Base-by-base conservation (phyloP, 768 basidiomycete species). In the Auriscalpium vulgare region DNA sequence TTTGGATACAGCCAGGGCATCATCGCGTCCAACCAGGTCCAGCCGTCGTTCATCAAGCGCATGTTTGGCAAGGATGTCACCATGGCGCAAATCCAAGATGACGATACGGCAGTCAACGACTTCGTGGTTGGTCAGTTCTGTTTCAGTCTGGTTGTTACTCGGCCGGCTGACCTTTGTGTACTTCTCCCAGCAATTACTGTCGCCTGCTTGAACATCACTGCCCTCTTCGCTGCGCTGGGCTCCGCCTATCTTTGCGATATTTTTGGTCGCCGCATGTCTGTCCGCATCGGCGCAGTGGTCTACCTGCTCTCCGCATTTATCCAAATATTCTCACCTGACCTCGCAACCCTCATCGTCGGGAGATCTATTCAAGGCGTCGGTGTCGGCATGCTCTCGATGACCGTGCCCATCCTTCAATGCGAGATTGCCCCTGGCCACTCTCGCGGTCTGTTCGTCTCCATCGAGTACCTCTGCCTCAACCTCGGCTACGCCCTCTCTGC, bases 361-460 rank as follows among this genome's bases (percentile, higher is more conserved):
- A 79, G 88, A 46, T 80, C 83, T 0, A 68, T 88, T 9, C 87
- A 87, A 19, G 88, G 88, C 29, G 58, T 88, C 38, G 88, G 87
- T 11, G 85, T 89, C n/a, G 88, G 88, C 14, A 82, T 83, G 54
- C 37, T 67, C 51, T 58, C 53, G 37, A 53, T 59, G 51, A 61
- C 29, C 23, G 56, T 61, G 14, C 58, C 58, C 13, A 58, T 61
- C 51, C 38, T 50, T 47, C 54, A 60, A 40, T 61, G 43, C 55
- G 62, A 64, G 37, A 62, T 63, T 46, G 62, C 65, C 38, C 57
- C 59, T 2, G 57, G 62, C 2, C 43, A 65, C 51, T 72, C 76
- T 19, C 78, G 79, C 36, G 81, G 81, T 23, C 72, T 77, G 48
- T 76, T 83, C 62, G 75, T 79, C 56, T 72, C 76, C 10, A 75